Conservation (phyloP, 495 filamentous ascomycete genomes). For the Parathielavia hyrcaniae region DNA sequence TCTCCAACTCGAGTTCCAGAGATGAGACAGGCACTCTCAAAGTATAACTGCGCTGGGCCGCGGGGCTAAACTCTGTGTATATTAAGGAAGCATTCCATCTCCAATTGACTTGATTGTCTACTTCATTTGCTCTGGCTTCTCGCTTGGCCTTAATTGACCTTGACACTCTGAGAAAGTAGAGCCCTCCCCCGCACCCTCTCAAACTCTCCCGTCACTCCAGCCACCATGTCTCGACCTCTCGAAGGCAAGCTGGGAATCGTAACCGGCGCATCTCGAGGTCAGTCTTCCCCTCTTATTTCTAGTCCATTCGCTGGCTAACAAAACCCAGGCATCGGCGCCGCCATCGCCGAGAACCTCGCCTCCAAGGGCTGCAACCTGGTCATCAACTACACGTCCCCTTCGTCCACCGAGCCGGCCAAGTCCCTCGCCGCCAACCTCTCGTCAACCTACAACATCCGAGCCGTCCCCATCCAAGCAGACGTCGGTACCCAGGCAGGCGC, state of each 20-base stretch:
- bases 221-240: constrained; percentile 36
- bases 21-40: neutral
- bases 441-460: constrained; percentile 34
- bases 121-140: neutral
- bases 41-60: neutral
- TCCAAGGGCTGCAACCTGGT: constrained; percentile 64
- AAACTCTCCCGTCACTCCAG: neutral
- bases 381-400: constrained; percentile 60
- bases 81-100: neutral
- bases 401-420: constrained; percentile 27
- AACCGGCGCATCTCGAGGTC: constrained; percentile 71
- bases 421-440: constrained; percentile 40
- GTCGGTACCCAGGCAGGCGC: constrained; percentile 38
- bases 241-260: constrained; percentile 71
- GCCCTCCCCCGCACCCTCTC: neutral
- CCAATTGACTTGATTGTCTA: neutral
- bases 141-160: neutral
- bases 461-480: constrained; percentile 41
- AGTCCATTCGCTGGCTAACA: constrained; percentile 14
- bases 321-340: constrained; percentile 72
- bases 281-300: constrained; percentile 11
- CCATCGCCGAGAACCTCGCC: constrained; percentile 74
- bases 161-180: neutral
- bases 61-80: constrained; percentile 13
- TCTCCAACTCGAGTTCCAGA: constrained; percentile 4